Evolutionary conservation across 1,284 basidiomycete species (phyloP).

Genomic region (Agroathelia rolfsii): DNA sequence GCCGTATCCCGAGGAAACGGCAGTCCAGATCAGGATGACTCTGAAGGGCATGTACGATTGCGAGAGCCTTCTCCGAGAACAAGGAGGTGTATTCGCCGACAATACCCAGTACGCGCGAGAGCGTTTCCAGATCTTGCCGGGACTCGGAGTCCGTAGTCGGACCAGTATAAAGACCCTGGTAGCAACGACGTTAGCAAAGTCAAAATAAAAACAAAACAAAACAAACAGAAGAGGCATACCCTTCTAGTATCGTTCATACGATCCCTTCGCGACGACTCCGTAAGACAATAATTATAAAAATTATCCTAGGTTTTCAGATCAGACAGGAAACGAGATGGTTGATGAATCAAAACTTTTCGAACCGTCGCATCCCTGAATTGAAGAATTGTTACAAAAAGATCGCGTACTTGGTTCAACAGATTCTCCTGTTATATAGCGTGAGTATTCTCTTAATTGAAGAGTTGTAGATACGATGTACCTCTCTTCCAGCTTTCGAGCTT

Average conservation of each 20-base stretch:
- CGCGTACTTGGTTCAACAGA: slow-evolving; percentile 68
- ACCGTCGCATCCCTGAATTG: slow-evolving; percentile 78
- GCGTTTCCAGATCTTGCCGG: slow-evolving; percentile 26
- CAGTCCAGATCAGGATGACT: slow-evolving; percentile 75
- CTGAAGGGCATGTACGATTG: slow-evolving; percentile 59
- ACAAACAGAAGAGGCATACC: slow-evolving; percentile 33
- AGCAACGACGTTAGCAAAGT: slow-evolving; percentile 3
- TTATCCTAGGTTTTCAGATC: slow-evolving; percentile 62
- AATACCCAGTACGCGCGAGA: slow-evolving; percentile 46
- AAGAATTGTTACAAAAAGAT: slow-evolving; percentile 69
- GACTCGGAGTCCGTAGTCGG: slow-evolving; percentile 18
- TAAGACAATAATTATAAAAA: slow-evolving; percentile 78
- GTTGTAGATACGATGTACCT: slow-evolving; percentile 52
- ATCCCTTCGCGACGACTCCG: slow-evolving; percentile 74
- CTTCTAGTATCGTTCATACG: slow-evolving; percentile 55
- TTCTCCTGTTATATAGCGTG: slow-evolving; percentile 52
- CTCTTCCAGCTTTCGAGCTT: slow-evolving; percentile 62
- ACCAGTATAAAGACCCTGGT: slow-evolving; percentile 54
- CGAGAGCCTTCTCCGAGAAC: slow-evolving; percentile 63
- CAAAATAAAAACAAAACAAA: background rate
- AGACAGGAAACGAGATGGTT: slow-evolving; percentile 4
- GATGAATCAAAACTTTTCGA: slow-evolving; percentile 23
- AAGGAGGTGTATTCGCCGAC: slow-evolving; percentile 54
- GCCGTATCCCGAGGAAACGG: slow-evolving; percentile 64
- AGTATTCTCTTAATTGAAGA: background rate